Evolutionary conservation across 441 rosid genomes (phyloP), one percentile per base, ranked within the genome.

Genomic region (Manihot esculenta): DNA sequence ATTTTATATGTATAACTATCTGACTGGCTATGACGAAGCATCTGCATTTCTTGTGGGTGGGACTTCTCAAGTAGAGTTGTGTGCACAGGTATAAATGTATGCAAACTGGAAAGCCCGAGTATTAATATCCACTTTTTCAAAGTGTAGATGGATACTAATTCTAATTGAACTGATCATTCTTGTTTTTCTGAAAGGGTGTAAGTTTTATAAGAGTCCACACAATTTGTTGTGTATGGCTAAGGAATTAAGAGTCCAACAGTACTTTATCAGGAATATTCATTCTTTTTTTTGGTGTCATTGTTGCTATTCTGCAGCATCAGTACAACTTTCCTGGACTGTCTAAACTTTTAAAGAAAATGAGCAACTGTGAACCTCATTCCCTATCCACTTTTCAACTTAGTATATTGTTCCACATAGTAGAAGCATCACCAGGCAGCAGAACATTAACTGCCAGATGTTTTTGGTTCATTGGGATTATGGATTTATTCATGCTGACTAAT

Each of bases 61-160:
- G n/a, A 61, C 10, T 21, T 11, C 64, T 60, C 27, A 61, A n/a
- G 48, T 61, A 61, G 64, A 20, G 17, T 61, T 61, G 15, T 33
- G 24, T 50, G 30, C 17, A n/a, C 33, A 17, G 20, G 59, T 24
- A 15, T 47, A 48, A 24, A 63, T 45, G 14, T 63, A 38, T 67
- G 70, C 61, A 51, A 23, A 13, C 38, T 23, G n/a, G 13, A 5
- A 1, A 24, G 10, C 26, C 18, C 10, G 12, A 23, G 18, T 14
- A 7, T 6, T 26, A 12, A 50, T 66, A n/a, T 66, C 60, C 17
- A 55, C 6, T 23, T 54, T 12, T 67, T 67, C 23, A 54, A 38
- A 53, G 15, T 41, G 62, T 41, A n/a, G n/a, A n/a, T n/a, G n/a
- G n/a, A n/a, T n/a, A n/a, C n/a, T n/a, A n/a, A n/a, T n/a, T n/a